These are phyloP conservation scores for Nannochloropsis oceanica DNA, from an alignment of 108 stramenopile species.

Conservation along the genomic window DNA sequence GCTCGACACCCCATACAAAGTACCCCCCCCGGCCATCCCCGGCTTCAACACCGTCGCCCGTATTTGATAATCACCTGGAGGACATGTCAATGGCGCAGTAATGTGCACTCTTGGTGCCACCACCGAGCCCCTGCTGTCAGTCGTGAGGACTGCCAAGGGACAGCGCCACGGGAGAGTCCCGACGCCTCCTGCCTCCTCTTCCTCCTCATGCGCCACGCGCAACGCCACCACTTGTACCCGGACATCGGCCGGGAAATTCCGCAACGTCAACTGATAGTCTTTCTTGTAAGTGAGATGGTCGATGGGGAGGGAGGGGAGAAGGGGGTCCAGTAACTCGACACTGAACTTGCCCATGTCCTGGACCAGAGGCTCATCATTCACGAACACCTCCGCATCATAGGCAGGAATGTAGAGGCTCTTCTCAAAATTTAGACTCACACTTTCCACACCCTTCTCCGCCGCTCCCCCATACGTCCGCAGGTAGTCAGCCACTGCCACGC, in stretches of 20 bases:
- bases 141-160: neutral
- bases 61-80: neutral
- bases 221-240: neutral
- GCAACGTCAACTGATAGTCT: neutral
- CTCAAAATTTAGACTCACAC: neutral
- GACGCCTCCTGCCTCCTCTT: neutral
- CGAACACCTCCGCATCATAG: neutral
- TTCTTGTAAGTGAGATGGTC: neutral
- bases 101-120: neutral
- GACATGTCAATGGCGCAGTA: neutral
- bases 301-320: neutral
- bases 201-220: neutral
- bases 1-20: neutral
- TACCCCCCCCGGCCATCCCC: neutral
- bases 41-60: neutral
- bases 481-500: neutral
- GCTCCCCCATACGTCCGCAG: neutral
- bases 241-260: neutral
- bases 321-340: neutral
- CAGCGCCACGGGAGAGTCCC: neutral
- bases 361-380: neutral
- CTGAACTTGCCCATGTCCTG: neutral
- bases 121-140: neutral
- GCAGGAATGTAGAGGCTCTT: neutral
- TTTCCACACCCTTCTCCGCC: neutral